Conservation (phyloP, 345 rosid genomes). For the rapeseed (Brassica napus) region DNA sequence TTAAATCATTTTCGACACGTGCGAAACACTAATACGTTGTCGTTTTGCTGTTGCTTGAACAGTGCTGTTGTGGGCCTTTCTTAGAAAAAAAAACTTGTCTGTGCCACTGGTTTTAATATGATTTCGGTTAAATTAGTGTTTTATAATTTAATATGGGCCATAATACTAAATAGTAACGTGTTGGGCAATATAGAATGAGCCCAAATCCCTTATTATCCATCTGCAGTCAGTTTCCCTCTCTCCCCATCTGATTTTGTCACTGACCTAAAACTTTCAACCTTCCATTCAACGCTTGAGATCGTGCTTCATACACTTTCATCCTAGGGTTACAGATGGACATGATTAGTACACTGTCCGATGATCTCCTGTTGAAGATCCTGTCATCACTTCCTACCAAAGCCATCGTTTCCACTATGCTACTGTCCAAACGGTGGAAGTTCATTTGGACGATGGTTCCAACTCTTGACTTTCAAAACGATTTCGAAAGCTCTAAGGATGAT, state of each 20-base stretch:
- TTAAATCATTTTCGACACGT: not conserved
- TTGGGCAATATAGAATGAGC: too few relatives aligned
- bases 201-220: too few relatives aligned
- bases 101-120: too few relatives aligned
- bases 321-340: too few relatives aligned
- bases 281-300: too few relatives aligned
- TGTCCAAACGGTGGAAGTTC: not conserved
- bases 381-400: not conserved
- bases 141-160: not conserved
- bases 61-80: not conserved
- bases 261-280: too few relatives aligned
- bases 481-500: not conserved
- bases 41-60: not conserved
- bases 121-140: not conserved
- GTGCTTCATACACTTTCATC: too few relatives aligned
- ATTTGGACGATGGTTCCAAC: not conserved
- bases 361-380: not conserved
- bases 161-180: too few relatives aligned
- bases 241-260: not conserved
- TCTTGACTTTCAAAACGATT: not conserved
- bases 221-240: too few relatives aligned
- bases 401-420: not conserved
- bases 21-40: not conserved
- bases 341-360: not conserved
- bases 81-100: too few relatives aligned